Evolutionary conservation across 2,329 filamentous ascomycete genomes (phyloP), one percentile per base, ranked within the genome.

Genomic region (Plenodomus biglobosus): DNA sequence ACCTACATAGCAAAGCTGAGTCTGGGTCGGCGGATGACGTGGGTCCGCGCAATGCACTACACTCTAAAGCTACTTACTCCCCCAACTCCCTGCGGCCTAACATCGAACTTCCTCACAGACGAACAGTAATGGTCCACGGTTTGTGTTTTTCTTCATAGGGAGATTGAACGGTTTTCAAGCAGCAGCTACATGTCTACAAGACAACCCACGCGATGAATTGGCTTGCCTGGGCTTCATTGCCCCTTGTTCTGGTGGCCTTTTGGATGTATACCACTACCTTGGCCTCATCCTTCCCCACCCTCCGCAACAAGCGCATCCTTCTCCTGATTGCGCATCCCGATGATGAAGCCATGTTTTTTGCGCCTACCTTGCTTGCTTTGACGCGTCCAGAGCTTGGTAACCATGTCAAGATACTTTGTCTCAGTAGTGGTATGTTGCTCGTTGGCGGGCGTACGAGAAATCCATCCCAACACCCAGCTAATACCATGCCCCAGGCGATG

Each of bases 341-440:
- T 74, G 94, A 99, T 66, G 94, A 99, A 77, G 94, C 92, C 72
- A 99, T 99, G 94, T 99, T 99, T 80, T 99, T 99, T 75, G 85
- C 91, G 55, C 94, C 94, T 0, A 88, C 90, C 0, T 79, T 97
- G 13, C 80, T 95, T 61, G 85, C 88, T n/a, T 81, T 99, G 48
- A 92, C 91, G 16, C 79, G 82, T 13, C 90, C 90, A 3, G 83
- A 85, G 50, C 79, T 87, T 17, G 88, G 89, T 3, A 97, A 99
- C 74, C 90, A 95, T 68, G 81, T 99, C 66, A 94, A 95, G 75
- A 95, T 99, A 55, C 76, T 97, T 46, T 99, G 94, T 75, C 76
- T 99, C 55, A 95, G 89, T 73, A 92, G 85, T 58, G 92, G 89
- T 86, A 74, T 38, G 72, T 19, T 38, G 10, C 18, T 16, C 34